Base-by-base conservation (phyloP, 495 filamentous ascomycete genomes). In the Hapsidospora chrysogenum region DNA sequence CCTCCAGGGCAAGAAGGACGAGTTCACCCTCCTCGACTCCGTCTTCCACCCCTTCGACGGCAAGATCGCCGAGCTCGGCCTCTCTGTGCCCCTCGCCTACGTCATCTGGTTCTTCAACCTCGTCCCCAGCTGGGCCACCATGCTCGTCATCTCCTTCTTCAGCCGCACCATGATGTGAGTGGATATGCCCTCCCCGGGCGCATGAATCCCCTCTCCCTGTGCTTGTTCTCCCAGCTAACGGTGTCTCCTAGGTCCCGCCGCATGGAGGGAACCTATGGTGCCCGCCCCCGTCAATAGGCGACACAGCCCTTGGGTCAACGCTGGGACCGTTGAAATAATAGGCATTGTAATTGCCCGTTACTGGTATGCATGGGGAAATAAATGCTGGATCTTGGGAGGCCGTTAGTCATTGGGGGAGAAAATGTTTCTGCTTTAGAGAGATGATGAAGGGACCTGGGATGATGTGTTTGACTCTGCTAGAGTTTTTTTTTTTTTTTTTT, bases 21-120 rank as follows among this genome's bases (percentile, higher is more conserved):
- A 67, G 47, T 52, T 69, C 47, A 51, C 57, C 15, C 45, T 60
- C 20, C 78, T 82, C 51, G 76, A 85, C 41, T 80, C 83, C 29
- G 58, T 61, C 27, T 77, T 83, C 52, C 84, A 95, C 55, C 85
- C 85, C 19, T 80, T 81, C 36, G 73, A 85, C 47, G 79, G 85
- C 36, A 57, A 54, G 46, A 50, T 92, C 25, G 78, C 76, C 22
- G 48, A 80, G 56, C 62, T 68, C 37, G 66, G 70, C 25, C 47
- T 92, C 35, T 57, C 66, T 11, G 56, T 76, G 20, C 73, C 78
- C 8, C 31, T 83, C 11, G 86, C 75, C 14, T 92, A 84, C 49
- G 41, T 74, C 35, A 60, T 89, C 37, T 92, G 80, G 80, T 52
- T 60, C 34, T 70, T 83, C 45, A 76, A 57, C 43, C 41, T 55